These are phyloP conservation scores for Cordyceps militaris DNA, from an alignment of 2,329 filamentous ascomycete genomes.

Conservation along the genomic window DNA sequence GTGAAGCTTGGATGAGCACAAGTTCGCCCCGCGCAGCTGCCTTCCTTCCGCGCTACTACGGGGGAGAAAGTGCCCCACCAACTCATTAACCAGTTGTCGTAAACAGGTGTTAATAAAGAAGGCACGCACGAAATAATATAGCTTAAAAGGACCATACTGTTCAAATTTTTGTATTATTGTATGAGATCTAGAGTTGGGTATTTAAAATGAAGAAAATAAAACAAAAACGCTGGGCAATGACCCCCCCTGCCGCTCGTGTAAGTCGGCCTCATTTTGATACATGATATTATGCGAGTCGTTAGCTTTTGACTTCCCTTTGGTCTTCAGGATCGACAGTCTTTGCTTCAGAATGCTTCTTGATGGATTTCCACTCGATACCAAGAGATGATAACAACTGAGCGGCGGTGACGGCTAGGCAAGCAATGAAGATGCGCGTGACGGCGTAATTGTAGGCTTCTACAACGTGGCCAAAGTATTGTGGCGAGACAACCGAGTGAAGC, in stretches of 20 bases:
- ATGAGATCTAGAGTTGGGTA: neutral
- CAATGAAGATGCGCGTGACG: constrained; percentile 56
- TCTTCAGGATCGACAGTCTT: constrained; percentile 1
- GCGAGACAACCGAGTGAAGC: constrained; percentile 45
- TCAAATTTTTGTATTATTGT: neutral
- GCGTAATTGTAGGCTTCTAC: constrained; percentile 58
- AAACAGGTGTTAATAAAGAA: neutral
- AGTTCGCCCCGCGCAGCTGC: constrained; percentile 1
- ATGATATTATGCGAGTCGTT: neutral
- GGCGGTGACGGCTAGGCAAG: constrained; percentile 48
- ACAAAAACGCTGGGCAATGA: neutral
- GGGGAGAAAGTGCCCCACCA: neutral
- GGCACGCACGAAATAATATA: neutral
- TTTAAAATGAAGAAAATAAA: neutral
- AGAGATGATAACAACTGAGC: constrained; percentile 50
- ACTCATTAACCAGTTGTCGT: neutral
- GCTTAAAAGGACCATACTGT: neutral
- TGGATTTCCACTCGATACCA: constrained; percentile 59
- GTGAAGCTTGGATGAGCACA: constrained; percentile 1
- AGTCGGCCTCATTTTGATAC: neutral
- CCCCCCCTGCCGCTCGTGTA: neutral
- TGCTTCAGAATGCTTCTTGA: constrained; percentile 44
- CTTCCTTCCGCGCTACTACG: neutral
- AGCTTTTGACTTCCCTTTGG: neutral
- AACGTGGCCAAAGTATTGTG: constrained; percentile 44